Percentiles rank a stretch among this genome's conserved stretches.
phyloP scores from a whole-genome alignment of 2,329 filamentous ascomycete species.

The Blastomyces parvus region DNA sequence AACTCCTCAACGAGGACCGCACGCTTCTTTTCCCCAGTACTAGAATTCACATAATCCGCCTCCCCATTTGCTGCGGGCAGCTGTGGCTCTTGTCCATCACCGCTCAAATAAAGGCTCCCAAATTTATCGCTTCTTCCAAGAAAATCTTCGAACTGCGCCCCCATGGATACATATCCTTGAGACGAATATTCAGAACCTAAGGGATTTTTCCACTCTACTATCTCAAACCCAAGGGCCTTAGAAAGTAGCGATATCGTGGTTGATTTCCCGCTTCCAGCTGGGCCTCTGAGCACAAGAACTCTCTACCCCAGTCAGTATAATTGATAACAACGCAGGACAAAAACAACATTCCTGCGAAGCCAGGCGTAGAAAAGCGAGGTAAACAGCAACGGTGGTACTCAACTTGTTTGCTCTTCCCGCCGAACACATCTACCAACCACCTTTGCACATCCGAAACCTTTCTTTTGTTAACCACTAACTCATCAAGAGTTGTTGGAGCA shows the following conservation, averaged over 20 bases:
- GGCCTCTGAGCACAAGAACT: constrained; percentile 75
- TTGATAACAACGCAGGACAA: not conserved
- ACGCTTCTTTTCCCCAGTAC: constrained; percentile 32
- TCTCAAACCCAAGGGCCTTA: constrained; percentile 61
- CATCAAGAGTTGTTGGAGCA: constrained; percentile 62
- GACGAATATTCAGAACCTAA: constrained; percentile 50
- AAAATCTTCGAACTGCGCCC: constrained; percentile 86
- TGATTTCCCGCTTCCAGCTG: constrained; percentile 87
- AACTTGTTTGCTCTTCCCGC: constrained; percentile 42
- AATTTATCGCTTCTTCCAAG: constrained; percentile 73
- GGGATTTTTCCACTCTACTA: constrained; percentile 89
- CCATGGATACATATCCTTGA: constrained; percentile 58
- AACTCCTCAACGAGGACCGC: constrained; percentile 75
- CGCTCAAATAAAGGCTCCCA: constrained; percentile 53
- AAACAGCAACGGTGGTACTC: constrained; percentile 15
- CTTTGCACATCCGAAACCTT: constrained; percentile 78
- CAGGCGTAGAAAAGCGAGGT: not conserved
- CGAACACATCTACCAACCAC: constrained; percentile 70
- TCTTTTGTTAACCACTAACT: constrained; percentile 87
- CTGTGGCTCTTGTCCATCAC: constrained; percentile 9
- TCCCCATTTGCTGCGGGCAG: constrained; percentile 6
- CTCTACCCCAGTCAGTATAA: constrained; percentile 44
- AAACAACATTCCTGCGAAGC: not conserved
- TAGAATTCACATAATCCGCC: constrained; percentile 4
- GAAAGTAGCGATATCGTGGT: constrained; percentile 73